Evolutionary conservation across 2,329 filamentous ascomycete species (phyloP).

Genomic region (Penicillium sp.): DNA sequence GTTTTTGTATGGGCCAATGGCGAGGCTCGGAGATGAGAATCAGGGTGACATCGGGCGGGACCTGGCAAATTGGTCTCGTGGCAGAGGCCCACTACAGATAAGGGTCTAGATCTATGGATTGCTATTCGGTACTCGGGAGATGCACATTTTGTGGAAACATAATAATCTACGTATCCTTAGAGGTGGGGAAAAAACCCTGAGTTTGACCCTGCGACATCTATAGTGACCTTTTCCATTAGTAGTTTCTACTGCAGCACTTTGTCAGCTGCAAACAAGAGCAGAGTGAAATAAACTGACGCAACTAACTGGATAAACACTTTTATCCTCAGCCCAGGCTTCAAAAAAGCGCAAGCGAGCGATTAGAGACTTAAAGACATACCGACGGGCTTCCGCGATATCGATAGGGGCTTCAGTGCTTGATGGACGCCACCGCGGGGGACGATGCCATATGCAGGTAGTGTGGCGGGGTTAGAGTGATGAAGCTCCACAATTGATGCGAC

Average conservation of each 20-base stretch:
- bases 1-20: slow-evolving; percentile 1
- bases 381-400: background rate
- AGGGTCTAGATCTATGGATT: background rate
- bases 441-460: background rate
- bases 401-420: background rate
- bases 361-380: background rate
- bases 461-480: background rate
- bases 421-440: background rate
- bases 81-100: background rate
- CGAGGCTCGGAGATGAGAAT: background rate
- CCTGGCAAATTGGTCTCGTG: slow-evolving; percentile 1
- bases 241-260: too few relatives aligned
- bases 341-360: background rate
- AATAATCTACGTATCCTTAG: background rate
- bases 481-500: background rate
- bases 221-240: too few relatives aligned
- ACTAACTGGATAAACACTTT: too few relatives aligned
- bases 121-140: background rate
- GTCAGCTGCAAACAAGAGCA: too few relatives aligned
- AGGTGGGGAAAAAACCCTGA: background rate
- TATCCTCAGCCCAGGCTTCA: too few relatives aligned
- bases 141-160: background rate
- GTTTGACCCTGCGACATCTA: too few relatives aligned
- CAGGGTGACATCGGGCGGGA: background rate
- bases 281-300: too few relatives aligned